phyloP scores from a whole-genome alignment of 106 monocot genomes.

The Chionographis japonica region DNA sequence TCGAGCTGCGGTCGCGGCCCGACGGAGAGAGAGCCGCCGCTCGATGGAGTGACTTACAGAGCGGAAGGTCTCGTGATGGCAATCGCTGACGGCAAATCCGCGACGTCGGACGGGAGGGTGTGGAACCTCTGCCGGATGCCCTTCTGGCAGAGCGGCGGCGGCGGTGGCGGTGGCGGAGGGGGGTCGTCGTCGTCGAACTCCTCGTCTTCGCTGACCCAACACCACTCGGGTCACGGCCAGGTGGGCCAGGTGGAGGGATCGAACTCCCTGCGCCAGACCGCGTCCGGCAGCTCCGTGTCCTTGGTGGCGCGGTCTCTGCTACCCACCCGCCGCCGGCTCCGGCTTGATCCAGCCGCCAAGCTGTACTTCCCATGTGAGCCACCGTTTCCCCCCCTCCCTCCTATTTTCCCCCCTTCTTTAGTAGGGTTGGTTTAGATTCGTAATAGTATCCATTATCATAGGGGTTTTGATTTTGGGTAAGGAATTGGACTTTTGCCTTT shows the following conservation, averaged over 20 bases:
- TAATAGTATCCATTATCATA: too few relatives aligned
- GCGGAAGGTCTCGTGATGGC: constrained; percentile 4
- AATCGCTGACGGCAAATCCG: constrained; percentile 7
- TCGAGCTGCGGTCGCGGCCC: too few relatives aligned
- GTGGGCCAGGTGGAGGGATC: background rate
- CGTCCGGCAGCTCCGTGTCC: constrained; percentile 16
- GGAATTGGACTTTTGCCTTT: background rate
- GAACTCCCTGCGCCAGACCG: background rate
- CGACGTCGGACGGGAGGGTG: constrained; percentile 14
- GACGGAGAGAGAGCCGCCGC: too few relatives aligned
- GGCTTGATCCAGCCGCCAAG: constrained; percentile 30
- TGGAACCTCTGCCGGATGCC: constrained; percentile 35
- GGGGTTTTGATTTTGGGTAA: background rate
- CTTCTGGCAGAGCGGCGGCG: constrained; percentile 20
- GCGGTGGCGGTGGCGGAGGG: background rate
- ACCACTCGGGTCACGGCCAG: background rate
- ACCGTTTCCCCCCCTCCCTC: too few relatives aligned
- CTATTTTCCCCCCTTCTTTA: too few relatives aligned
- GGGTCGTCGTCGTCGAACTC: constrained; percentile 6
- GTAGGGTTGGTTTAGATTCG: too few relatives aligned
- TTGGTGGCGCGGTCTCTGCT: constrained; percentile 23
- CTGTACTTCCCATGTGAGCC: constrained; percentile 43
- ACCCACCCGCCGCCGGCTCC: constrained; percentile 19
- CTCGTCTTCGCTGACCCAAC: constrained; percentile 14
- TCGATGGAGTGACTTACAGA: too few relatives aligned